A percentile compares a stretch with the other conserved stretches of the same genome.
phyloP scores from a whole-genome alignment of 257 asterid genomes.

The Orobanche coerulescens region DNA sequence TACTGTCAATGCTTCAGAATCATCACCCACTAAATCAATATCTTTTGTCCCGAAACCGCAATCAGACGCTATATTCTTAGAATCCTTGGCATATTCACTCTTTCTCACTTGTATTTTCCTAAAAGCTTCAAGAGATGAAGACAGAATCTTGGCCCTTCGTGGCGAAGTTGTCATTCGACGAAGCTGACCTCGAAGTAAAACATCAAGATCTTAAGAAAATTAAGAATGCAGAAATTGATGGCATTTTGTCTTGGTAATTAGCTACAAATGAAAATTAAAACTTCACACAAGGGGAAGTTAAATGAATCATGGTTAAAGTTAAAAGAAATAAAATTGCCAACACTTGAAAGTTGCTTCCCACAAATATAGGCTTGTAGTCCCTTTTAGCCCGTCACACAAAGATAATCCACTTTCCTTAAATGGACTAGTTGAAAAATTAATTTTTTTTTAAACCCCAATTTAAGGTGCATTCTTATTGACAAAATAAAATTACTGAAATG shows the following conservation, averaged over 20 bases:
- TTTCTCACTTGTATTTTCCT: conserved; percentile 84
- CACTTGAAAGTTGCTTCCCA: too few relatives aligned
- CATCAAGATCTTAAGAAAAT: conserved; percentile 20
- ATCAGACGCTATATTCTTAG: conserved; percentile 35
- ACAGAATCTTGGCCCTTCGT: conserved; percentile 90
- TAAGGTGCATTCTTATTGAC: too few relatives aligned
- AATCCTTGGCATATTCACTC: conserved; percentile 34
- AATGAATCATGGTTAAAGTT: conserved; percentile 9
- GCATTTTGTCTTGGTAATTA: conserved; percentile 6
- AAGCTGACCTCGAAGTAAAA: conserved; percentile 48
- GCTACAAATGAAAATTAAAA: conserved; percentile 12
- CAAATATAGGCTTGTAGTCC: too few relatives aligned
- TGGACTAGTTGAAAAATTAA: too few relatives aligned
- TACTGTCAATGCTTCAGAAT: conserved; percentile 30
- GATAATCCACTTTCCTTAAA: too few relatives aligned
- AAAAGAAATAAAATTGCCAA: conserved; percentile 7
- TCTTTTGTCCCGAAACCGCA: conserved; percentile 32
- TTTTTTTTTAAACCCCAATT: too few relatives aligned
- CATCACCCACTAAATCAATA: conserved; percentile 29
- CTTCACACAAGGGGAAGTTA: conserved; percentile 15
- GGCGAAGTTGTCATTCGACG: conserved; percentile 99
- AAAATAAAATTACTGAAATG: too few relatives aligned
- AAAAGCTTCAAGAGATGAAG: conserved; percentile 97
- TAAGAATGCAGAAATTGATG: conserved; percentile 11
- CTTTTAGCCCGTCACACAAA: too few relatives aligned